Evolutionary conservation across 495 filamentous ascomycete species (phyloP), one percentile per base, ranked within the genome.

Genomic region (Annulohypoxylon bovei): DNA sequence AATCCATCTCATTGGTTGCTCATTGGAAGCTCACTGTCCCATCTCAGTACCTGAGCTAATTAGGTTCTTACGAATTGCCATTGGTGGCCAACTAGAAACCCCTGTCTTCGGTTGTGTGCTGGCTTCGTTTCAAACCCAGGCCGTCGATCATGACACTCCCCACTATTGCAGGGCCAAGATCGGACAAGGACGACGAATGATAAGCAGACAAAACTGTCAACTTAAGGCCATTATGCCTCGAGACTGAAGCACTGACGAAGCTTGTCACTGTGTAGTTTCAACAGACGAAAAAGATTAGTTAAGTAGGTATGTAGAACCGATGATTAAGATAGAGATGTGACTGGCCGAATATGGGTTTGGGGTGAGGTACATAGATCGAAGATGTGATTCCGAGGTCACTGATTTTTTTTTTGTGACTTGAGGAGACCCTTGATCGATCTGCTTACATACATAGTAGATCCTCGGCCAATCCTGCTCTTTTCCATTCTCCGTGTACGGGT

Each of bases 41-140:
- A 62, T 68, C 28, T 27, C 44, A 68, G 32, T n/a, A 44, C 35
- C 1, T 16, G 50, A 27, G 60, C 59, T 6, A n/a, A n/a, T n/a
- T n/a, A 44, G 65, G 65, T 18, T 39, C 22, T 61, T 39, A 65
- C 32, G 65, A 69, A 37, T 39, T 56, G 50, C 30, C 33, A 73
- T 73, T 73, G 70, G 70, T 22, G 59, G 58, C 33, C 57, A 4
- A 20, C 42, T 44, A 62, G 20, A 12, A 42, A 49, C 30, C 70
- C 66, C 62, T 65, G 62, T 70, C 14, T n/a, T 62, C 57, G 11
- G 44, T 69, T 46, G 44, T 52, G 60, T 39, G 49, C 65, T 72
- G 64, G 70, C 53, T 47, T 53, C 57, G 65, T 69, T 73, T 73
- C 66, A 62, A 59, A 62, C 44, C 37, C 30, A 62, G 23, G 46